phyloP scores from a whole-genome alignment of 78 protist genomes.

The Tieghemostelium lacteum region DNA sequence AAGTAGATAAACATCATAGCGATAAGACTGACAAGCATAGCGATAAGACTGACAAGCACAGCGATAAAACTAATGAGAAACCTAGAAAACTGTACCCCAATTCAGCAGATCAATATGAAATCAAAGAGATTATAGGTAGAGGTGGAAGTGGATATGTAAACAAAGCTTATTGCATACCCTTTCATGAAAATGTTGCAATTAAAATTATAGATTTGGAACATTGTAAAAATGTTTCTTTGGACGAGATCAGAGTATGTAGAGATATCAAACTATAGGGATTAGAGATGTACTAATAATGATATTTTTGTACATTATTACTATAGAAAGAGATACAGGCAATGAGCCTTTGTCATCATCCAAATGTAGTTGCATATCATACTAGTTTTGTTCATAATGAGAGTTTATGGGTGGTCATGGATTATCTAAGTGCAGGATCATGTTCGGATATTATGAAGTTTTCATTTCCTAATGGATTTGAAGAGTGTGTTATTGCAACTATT shows the following conservation, averaged over 20 bases:
- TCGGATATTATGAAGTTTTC: constrained; percentile 84
- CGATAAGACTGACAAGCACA: constrained; percentile 3
- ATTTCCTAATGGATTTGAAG: constrained; percentile 81
- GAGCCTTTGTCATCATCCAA: constrained; percentile 75
- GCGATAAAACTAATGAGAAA: not conserved
- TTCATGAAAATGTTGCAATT: constrained; percentile 54
- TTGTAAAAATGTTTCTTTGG: constrained; percentile 71
- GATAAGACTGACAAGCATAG: constrained; percentile 16
- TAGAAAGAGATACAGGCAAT: constrained; percentile 76
- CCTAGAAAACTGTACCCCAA: constrained; percentile 50
- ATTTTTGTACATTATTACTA: not conserved
- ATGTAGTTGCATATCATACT: constrained; percentile 77
- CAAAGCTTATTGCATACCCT: constrained; percentile 44
- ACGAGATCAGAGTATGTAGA: constrained; percentile 45
- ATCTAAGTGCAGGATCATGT: constrained; percentile 89
- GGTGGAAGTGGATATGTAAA: constrained; percentile 78
- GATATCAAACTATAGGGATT: not conserved
- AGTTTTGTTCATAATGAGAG: constrained; percentile 71
- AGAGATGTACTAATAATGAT: not conserved
- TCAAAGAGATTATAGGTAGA: constrained; percentile 64
- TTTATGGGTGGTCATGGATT: constrained; percentile 95
- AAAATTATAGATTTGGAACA: constrained; percentile 77
- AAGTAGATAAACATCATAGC: constrained; percentile 2
- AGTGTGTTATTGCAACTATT: constrained; percentile 84
- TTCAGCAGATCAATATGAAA: constrained; percentile 64